phyloP scores from a whole-genome alignment of 306 rosid genomes.

The Rosa chinensis region DNA sequence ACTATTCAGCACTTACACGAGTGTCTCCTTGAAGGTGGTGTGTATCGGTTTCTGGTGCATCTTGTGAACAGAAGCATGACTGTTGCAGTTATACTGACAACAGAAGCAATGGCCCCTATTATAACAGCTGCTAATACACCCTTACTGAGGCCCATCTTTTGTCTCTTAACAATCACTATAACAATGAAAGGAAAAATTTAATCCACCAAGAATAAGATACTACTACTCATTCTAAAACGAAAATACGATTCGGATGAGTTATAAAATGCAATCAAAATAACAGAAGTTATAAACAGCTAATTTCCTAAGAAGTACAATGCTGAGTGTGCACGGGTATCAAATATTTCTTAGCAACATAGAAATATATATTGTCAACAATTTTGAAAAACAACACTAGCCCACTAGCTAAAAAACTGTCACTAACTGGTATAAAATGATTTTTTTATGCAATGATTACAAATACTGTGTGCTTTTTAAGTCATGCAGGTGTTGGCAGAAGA shows the following conservation, averaged over 20 bases:
- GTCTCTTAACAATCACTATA: constrained; percentile 31
- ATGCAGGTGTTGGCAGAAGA: neutral
- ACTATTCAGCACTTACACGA: constrained; percentile 45
- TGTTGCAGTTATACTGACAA: constrained; percentile 42
- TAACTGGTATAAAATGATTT: neutral
- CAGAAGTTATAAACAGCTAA: neutral
- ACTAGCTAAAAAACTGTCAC: neutral
- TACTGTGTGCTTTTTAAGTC: neutral
- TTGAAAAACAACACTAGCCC: neutral
- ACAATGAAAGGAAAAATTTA: constrained; percentile 13
- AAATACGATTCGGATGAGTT: neutral
- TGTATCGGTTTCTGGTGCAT: constrained; percentile 29
- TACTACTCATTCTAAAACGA: neutral
- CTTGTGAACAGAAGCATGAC: constrained; percentile 44
- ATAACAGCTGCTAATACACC: constrained; percentile 44
- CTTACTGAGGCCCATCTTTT: constrained; percentile 24
- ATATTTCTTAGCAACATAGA: neutral
- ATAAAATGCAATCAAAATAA: neutral
- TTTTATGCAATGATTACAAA: neutral
- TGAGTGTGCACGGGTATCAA: constrained; percentile 6
- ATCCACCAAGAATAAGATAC: constrained; percentile 25
- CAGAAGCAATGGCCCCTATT: constrained; percentile 48
- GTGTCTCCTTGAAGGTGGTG: constrained; percentile 47
- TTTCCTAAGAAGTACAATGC: neutral
- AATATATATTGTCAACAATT: neutral